Conservation (phyloP, 2,329 filamentous ascomycete species). For the Lasiodiplodia sp. region DNA sequence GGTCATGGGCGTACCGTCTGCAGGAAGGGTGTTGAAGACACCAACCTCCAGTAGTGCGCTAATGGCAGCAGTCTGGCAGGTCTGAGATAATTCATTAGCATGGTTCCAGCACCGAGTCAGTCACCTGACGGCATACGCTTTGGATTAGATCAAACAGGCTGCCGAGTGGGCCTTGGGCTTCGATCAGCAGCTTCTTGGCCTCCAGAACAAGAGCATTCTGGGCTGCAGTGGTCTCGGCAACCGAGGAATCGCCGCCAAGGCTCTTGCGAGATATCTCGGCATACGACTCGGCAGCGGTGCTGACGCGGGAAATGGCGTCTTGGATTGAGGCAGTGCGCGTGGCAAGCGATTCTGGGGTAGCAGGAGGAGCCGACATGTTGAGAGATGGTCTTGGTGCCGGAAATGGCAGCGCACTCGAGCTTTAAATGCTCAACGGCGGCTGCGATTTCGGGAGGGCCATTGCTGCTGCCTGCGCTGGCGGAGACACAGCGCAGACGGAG, state of each 20-base stretch:
- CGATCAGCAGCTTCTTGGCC: conserved; percentile 14
- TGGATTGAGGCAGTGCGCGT: conserved; percentile 24
- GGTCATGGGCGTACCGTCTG: conserved; percentile 23
- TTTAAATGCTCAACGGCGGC: neutral
- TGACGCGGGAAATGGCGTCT: conserved; percentile 16
- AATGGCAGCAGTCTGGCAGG: conserved; percentile 16
- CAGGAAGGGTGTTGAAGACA: conserved; percentile 21
- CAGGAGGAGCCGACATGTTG: conserved; percentile 13
- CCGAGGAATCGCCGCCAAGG: neutral
- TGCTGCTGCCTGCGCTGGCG: neutral
- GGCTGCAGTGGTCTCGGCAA: conserved; percentile 8
- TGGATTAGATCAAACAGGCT: conserved; percentile 15
- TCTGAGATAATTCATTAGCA: neutral
- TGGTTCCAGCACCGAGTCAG: neutral
- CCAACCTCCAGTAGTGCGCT: conserved; percentile 26
- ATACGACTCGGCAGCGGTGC: conserved; percentile 11
- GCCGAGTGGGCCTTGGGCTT: conserved; percentile 21
- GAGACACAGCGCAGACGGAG: neutral
- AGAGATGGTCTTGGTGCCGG: neutral
- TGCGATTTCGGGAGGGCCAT: neutral
- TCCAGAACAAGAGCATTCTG: conserved; percentile 9
- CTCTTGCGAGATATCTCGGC: conserved; percentile 10
- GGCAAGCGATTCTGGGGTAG: conserved; percentile 23
- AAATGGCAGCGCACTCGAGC: neutral
- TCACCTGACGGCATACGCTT: neutral